Base-by-base conservation (phyloP, 2,329 filamentous ascomycete species). In the Penicillium brevicompactum region DNA sequence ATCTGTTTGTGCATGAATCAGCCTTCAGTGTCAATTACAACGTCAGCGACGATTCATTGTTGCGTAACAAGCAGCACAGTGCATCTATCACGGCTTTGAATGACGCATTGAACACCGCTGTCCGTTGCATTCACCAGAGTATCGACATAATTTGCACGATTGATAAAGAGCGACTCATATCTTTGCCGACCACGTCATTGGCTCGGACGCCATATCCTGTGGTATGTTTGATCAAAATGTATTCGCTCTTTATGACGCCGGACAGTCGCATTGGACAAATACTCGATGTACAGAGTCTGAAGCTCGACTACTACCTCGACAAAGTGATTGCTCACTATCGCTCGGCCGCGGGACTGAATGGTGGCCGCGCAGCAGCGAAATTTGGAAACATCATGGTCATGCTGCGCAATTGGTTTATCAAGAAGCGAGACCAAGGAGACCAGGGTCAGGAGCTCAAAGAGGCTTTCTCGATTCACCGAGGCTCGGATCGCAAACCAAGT, bases 1-100 rank as follows among this genome's bases (percentile, higher is more conserved):
- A 81, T 58, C 76, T 92, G 3, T 91, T 89, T 68, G 86, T 92
- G 77, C 87, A 92, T 69, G 90, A 92, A 71, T 84, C 90, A 51
- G 86, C 84, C 2, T 83, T 92, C 59, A 86, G 90, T 60, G 78
- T 83, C 8, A 86, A 89, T 49, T 82, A 58, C 11, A 57, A 34
- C 18, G 78, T 80, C 2, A 80, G 84, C 7, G 81, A 59, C 13
- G 45, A 54, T 4, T 62, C 59, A 7, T 38, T 58, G 4, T 18
- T 53, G 24, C 57, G 68, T 53, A 51, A 68, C 42, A 60, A 60
- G 3, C 60, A 70, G 49, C 58, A 62, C 34, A 66, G 69, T n/a
- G 65, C 74, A 16, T 69, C 76, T 5, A 84, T 82, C 2, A 76
- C 83, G 0, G 83, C 85, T 1, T 86, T 91, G 49, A 84, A 90